Percentiles rank a stretch among this genome's conserved stretches.
Evolutionary conservation across 2,329 filamentous ascomycete species (phyloP).

Genomic region (Xylariaceae sp.): DNA sequence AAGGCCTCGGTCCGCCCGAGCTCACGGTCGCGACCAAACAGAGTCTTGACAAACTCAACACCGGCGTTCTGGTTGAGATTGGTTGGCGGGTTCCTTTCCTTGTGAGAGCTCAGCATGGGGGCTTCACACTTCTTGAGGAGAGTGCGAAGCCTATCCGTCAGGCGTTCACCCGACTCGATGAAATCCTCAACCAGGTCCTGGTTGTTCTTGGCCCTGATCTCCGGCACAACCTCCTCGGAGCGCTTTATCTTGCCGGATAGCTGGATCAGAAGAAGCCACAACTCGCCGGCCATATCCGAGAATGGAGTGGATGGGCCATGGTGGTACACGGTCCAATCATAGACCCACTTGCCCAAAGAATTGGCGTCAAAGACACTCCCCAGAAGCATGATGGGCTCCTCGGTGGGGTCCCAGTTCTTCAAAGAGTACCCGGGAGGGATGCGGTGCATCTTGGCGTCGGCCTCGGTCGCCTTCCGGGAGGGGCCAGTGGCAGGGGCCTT

Average conservation of each 20-base stretch:
- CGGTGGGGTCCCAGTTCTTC: constrained; percentile 97
- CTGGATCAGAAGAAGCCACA: constrained; percentile 95
- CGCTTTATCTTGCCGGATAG: constrained; percentile 92
- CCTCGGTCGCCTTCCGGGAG: constrained; percentile 55
- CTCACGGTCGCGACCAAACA: constrained; percentile 90
- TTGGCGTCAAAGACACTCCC: constrained; percentile 97
- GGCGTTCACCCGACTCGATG: constrained; percentile 81
- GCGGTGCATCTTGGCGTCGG: constrained; percentile 64
- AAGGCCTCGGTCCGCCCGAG: constrained; percentile 88
- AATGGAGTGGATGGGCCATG: constrained; percentile 82
- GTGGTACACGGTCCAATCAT: constrained; percentile 96
- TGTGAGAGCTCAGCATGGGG: constrained; percentile 91
- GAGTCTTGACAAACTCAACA: constrained; percentile 91
- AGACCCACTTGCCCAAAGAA: constrained; percentile 98
- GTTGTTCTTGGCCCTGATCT: constrained; percentile 73
- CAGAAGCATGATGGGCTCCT: constrained; percentile 90
- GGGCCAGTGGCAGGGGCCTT: constrained; percentile 38
- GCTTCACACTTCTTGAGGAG: constrained; percentile 90
- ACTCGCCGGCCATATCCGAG: constrained; percentile 87
- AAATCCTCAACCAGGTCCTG: constrained; percentile 87
- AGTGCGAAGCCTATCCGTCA: constrained; percentile 82
- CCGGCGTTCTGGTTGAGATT: constrained; percentile 91
- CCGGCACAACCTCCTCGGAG: constrained; percentile 74
- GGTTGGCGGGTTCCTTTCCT: constrained; percentile 62
- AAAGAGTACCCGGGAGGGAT: constrained; percentile 91